Percentiles rank a stretch among this genome's conserved stretches.
phyloP scores from a whole-genome alignment of 2,329 filamentous ascomycete species.

The Meredithiella fracta region DNA sequence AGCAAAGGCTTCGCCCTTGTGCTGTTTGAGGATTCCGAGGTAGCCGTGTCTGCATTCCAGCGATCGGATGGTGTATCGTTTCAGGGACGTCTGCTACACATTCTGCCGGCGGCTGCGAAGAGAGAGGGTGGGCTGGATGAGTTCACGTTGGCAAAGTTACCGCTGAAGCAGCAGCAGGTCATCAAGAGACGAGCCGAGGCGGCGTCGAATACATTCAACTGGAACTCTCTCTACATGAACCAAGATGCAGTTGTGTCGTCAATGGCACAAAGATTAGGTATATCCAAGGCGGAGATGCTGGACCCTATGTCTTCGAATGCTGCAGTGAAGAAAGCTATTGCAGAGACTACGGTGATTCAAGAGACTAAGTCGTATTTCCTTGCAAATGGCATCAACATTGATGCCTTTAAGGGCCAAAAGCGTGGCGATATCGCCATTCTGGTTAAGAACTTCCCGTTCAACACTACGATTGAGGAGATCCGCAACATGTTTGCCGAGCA shows the following conservation, averaged over 20 bases:
- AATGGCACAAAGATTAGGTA: conserved; percentile 67
- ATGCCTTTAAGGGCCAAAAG: conserved; percentile 73
- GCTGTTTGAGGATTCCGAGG: conserved; percentile 54
- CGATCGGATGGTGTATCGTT: conserved; percentile 71
- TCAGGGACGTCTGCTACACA: conserved; percentile 80
- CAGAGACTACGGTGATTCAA: conserved; percentile 89
- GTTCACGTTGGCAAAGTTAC: conserved; percentile 75
- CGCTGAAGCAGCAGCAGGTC: conserved; percentile 84
- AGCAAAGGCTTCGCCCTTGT: conserved; percentile 88
- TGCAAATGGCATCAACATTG: conserved; percentile 74
- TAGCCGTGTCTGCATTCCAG: conserved; percentile 64
- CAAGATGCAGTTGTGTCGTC: conserved; percentile 88
- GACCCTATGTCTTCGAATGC: conserved; percentile 93
- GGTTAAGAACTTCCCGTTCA: conserved; percentile 87
- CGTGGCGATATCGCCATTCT: conserved; percentile 77
- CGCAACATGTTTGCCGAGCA: conserved; percentile 70
- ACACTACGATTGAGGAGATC: conserved; percentile 63
- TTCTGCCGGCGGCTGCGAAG: conserved; percentile 71
- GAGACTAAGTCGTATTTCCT: conserved; percentile 88
- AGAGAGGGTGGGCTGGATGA: conserved; percentile 72
- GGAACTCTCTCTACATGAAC: conserved; percentile 99
- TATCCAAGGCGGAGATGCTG: conserved; percentile 79
- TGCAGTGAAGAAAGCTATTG: conserved; percentile 89
- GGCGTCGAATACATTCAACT: conserved; percentile 68
- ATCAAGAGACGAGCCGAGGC: conserved; percentile 74